phyloP scores from a whole-genome alignment of 2,329 filamentous ascomycete species.

The Nemania sp. region DNA sequence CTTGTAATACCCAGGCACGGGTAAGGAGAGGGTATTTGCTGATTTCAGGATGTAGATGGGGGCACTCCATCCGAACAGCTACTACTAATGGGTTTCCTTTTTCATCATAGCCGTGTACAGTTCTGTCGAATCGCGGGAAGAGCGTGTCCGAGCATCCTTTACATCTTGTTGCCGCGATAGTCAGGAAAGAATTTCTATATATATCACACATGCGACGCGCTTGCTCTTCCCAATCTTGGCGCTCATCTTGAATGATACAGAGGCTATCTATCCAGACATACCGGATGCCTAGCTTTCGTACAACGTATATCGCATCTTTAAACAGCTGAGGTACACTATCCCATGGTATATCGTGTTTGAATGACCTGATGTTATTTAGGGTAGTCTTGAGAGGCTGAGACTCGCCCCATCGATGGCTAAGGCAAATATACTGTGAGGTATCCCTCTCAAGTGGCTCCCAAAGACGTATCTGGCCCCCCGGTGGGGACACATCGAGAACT shows the following conservation, averaged over 20 bases:
- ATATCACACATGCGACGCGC: background rate
- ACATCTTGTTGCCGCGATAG: background rate
- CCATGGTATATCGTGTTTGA: no score
- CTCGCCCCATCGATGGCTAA: no score
- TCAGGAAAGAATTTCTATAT: background rate
- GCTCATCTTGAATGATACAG: background rate
- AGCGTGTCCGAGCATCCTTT: background rate
- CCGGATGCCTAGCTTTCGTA: background rate
- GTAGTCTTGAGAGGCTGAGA: no score
- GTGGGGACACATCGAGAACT: no score
- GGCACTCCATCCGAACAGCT: background rate
- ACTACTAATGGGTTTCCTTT: background rate
- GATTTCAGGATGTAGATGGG: background rate
- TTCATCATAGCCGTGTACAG: background rate
- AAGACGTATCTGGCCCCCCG: no score
- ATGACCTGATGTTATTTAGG: no score
- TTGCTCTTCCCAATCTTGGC: background rate
- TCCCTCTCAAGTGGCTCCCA: no score
- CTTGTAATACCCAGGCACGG: background rate
- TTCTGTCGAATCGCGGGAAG: background rate
- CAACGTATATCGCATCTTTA: background rate
- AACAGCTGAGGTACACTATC: background rate
- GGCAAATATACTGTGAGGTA: no score
- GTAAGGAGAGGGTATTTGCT: background rate
- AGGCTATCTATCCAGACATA: slow-evolving; percentile 1